phyloP scores from a whole-genome alignment of 208 protist species.

The Trypanosoma vivax region DNA sequence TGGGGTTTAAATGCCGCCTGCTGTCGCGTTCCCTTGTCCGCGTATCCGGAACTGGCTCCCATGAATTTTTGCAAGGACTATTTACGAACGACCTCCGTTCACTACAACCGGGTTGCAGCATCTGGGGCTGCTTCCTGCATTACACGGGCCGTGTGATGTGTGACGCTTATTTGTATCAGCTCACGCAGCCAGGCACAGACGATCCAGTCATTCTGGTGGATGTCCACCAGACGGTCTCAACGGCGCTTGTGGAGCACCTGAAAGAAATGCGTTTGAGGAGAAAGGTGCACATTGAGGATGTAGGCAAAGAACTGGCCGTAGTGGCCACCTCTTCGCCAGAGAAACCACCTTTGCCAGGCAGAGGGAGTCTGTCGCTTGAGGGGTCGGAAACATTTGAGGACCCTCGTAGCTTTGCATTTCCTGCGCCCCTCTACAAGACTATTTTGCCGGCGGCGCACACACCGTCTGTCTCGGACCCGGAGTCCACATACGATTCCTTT shows the following conservation, averaged over 20 bases:
- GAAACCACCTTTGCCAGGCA: background rate
- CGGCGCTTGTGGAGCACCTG: conserved; percentile 50
- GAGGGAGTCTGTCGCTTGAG: conserved; percentile 6
- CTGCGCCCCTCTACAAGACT: conserved; percentile 10
- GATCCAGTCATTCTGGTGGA: conserved; percentile 53
- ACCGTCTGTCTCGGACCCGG: conserved; percentile 4
- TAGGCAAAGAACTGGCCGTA: conserved; percentile 38
- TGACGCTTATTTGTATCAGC: conserved; percentile 76
- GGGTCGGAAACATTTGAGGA: conserved; percentile 54
- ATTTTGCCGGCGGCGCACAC: conserved; percentile 3
- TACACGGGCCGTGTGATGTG: conserved; percentile 74
- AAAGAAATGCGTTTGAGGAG: conserved; percentile 73
- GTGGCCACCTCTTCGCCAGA: conserved; percentile 18
- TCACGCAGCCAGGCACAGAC: conserved; percentile 16
- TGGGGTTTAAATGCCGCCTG: conserved; percentile 31
- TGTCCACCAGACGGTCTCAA: conserved; percentile 30
- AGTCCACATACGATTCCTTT: conserved; percentile 36
- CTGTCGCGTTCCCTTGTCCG: conserved; percentile 51
- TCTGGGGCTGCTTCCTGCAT: conserved; percentile 81
- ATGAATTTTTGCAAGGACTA: conserved; percentile 76
- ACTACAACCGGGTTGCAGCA: conserved; percentile 42
- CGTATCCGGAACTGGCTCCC: conserved; percentile 39
- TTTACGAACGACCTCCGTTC: conserved; percentile 72
- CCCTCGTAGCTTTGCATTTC: conserved; percentile 37
- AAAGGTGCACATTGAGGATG: conserved; percentile 58